Evolutionary conservation across 306 rosid species (phyloP).

Genomic region (Pterocarpus macrocarpus): DNA sequence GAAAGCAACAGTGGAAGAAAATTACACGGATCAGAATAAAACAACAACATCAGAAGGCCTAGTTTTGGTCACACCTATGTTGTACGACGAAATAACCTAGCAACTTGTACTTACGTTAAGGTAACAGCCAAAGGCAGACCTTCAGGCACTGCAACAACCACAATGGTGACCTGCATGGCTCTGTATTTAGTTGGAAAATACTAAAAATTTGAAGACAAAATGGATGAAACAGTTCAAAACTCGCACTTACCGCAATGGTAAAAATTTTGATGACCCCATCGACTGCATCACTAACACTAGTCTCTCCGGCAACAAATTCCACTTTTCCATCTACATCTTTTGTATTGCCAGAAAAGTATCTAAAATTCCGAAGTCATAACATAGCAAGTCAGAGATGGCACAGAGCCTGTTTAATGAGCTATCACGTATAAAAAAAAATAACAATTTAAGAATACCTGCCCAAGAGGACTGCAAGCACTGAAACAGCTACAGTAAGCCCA

Average conservation of each 20-base stretch:
- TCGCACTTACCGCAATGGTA: constrained; percentile 89
- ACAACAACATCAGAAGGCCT: constrained; percentile 7
- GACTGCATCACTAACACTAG: constrained; percentile 61
- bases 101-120: constrained; percentile 75
- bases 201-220: background rate
- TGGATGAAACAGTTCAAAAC: constrained; percentile 35
- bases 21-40: constrained; percentile 42
- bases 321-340: constrained; percentile 55
- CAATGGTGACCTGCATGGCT: constrained; percentile 92
- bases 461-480: constrained; percentile 83
- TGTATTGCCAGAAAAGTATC: constrained; percentile 85
- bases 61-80: constrained; percentile 21
- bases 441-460: constrained; percentile 65
- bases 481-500: constrained; percentile 88
- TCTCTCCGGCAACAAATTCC: constrained; percentile 63
- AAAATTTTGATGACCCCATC: constrained; percentile 82
- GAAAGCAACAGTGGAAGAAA: constrained; percentile 42
- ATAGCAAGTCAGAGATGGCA: constrained; percentile 44
- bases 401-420: constrained; percentile 8
- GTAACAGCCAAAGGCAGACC: constrained; percentile 99
- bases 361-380: constrained; percentile 51
- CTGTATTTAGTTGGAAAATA: constrained; percentile 48
- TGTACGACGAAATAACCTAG: constrained; percentile 32
- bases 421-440: constrained; percentile 9
- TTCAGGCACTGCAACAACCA: constrained; percentile 99